Base-by-base conservation (phyloP, 306 rosid genomes). In the Fragaria iinumae region DNA sequence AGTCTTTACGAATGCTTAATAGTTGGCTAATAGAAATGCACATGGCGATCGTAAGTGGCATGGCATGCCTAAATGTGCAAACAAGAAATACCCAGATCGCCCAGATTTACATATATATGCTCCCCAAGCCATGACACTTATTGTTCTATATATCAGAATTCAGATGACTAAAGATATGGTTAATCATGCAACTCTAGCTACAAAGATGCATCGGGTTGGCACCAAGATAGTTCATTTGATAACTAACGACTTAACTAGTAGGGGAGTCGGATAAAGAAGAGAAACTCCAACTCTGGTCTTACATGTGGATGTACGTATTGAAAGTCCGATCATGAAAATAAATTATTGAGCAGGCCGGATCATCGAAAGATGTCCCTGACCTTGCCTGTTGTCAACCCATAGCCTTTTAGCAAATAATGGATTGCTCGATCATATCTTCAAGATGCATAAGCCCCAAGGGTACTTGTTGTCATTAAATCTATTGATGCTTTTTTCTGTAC, bases 31-130 rank as follows among this genome's bases (percentile, higher is more conserved):
- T 72, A 7, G n/a, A 41, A 60, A 13, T 25, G 9, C 77, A 74
- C 45, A 21, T 43, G 77, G 55, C 44, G 36, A 17, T 41, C 45
- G 56, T 57, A 59, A 17, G 77, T 59, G 57, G 45, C 45, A 43
- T 59, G 45, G 56, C 68, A 59, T 74, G 56, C 25, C 29, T 59
- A 74, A 43, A 74, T 57, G 68, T 27, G 27, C 69, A 73, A 17
- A n/a, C 69, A 14, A 41, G 11, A 16, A 27, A 4, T 14, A 41
- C 77, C 67, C 20, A 1, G 14, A 14, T 44, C 1, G 9, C 48
- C 14, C 53, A 14, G 23, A 55, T 55, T 55, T 20, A 20, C 11
- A 6, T 39, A 5, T 39, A 5, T 56, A 56, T 8, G 63, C 63
- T 56, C 64, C 64, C 64, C 34, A 21, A 57, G 27, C 34, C 11